Evolutionary conservation across 768 basidiomycete species (phyloP), one percentile per base, ranked within the genome.

Genomic region (Lyophyllum semitale): DNA sequence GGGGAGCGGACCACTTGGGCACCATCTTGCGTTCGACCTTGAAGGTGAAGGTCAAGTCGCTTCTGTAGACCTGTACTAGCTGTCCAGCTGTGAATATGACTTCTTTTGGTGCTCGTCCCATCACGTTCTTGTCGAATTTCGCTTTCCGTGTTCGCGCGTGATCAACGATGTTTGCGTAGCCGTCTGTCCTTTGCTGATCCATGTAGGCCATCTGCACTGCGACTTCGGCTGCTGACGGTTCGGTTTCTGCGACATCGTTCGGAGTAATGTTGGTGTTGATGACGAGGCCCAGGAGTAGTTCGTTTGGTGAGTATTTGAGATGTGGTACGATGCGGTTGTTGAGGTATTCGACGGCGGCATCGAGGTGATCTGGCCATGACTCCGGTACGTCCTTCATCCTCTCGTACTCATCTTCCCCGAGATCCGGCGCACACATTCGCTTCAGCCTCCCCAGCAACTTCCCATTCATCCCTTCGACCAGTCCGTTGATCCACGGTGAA

Each of bases 401-500:
- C 1, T 64, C 46, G 8, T 56, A 61, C 17, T 35, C 30, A n/a
- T 53, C 42, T 22, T 53, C 43, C 4, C 43, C 33, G 3, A 53
- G 42, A n/a, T 53, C 61, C 1, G 75, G 76, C 6, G 67, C 66
- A 37, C 75, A 76, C 4, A 77, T 45, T 0, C 65, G 40, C 17
- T 59, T 59, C 1, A 78, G 57, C 0, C 57, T 11, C 8, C 61
- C 44, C 0, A 77, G 59, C 1, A 77, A 56, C 1, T 67, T 37
- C 8, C 60, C 62, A 54, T 79, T 78, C 0, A 65, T 60, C 2
- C 67, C 67, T 37, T 76, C 69, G 0, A 73, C 63, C 0, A 75
- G 58, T 0, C 75, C 69, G 46, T 76, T 77, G 11, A 76, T 57
- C 77, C 75, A 78, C 6, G 75, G 76, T 12, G 73, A 63, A 47